Percentiles rank a stretch among this genome's conserved stretches.
Evolutionary conservation across 352 stramenopile species (phyloP).

Genomic region (Pythium inflatum): DNA sequence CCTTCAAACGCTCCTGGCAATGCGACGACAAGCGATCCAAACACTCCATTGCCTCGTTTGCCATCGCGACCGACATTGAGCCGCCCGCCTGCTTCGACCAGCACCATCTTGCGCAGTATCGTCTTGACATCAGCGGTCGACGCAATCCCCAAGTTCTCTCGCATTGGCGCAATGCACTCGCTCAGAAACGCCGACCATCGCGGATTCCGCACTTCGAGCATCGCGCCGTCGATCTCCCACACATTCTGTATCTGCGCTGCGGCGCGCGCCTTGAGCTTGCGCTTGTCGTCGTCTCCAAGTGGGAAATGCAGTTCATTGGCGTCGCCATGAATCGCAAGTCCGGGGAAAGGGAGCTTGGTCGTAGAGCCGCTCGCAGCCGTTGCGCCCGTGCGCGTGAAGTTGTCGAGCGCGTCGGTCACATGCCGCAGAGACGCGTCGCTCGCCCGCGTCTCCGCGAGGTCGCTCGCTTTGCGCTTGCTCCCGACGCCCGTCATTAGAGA

Average conservation of each 20-base stretch:
- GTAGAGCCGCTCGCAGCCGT: neutral
- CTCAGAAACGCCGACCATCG: conserved; percentile 1
- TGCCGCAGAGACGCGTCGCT: too few species aligned
- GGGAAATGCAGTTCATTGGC: neutral
- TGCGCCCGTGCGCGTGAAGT: neutral
- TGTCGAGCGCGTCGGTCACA: neutral
- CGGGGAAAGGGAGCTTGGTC: neutral
- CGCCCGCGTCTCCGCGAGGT: too few species aligned
- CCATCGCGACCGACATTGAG: conserved; percentile 24
- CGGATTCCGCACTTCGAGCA: neutral
- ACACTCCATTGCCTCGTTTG: conserved; percentile 47
- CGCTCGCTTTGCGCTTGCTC: too few species aligned
- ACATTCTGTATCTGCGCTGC: neutral
- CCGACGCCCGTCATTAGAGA: too few species aligned
- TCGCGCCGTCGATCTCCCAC: conserved; percentile 14
- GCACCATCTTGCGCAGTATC: conserved; percentile 44
- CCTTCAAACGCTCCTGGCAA: conserved; percentile 34
- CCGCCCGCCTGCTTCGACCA: conserved; percentile 32
- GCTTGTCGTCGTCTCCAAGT: neutral
- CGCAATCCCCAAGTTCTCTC: conserved; percentile 5
- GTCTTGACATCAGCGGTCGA: neutral
- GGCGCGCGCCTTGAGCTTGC: neutral
- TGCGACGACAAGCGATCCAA: conserved; percentile 48
- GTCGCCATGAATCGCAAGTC: neutral
- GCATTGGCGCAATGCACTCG: neutral